phyloP scores from a whole-genome alignment of 2,329 filamentous ascomycete genomes.

The Hortaea sp. region DNA sequence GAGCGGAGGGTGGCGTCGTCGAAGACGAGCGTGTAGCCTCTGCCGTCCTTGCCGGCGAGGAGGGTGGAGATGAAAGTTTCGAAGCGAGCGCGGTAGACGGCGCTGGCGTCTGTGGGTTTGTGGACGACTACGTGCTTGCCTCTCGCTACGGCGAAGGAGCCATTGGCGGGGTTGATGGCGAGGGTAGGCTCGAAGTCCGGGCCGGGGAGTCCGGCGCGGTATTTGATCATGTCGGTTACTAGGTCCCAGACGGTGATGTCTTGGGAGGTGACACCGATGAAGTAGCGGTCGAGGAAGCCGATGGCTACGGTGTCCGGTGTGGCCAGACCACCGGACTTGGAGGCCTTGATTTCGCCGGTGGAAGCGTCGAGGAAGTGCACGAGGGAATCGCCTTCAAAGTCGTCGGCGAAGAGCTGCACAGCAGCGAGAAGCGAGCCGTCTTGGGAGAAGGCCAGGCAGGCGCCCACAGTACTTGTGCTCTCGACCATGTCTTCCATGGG shows the following conservation, averaged over 20 bases:
- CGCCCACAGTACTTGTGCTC: constrained; percentile 33
- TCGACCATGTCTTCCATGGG: constrained; percentile 7
- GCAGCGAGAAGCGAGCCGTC: constrained; percentile 77
- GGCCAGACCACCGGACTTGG: constrained; percentile 40
- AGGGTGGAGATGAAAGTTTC: constrained; percentile 49
- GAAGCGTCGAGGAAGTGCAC: constrained; percentile 69
- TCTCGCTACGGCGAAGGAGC: constrained; percentile 31
- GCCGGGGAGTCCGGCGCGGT: constrained; percentile 13
- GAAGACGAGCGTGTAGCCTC: constrained; percentile 68
- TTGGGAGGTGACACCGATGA: constrained; percentile 65
- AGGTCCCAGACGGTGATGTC: constrained; percentile 74
- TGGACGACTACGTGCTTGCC: constrained; percentile 48
- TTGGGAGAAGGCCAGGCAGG: constrained; percentile 66
- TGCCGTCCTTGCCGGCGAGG: constrained; percentile 51
- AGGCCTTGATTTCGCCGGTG: constrained; percentile 55
- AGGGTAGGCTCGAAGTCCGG: constrained; percentile 31
- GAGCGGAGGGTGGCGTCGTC: constrained; percentile 60
- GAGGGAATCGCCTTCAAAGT: constrained; percentile 45
- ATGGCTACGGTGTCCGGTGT: constrained; percentile 42
- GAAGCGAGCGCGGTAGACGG: constrained; percentile 39
- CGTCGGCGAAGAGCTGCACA: constrained; percentile 24
- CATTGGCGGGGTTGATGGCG: constrained; percentile 53
- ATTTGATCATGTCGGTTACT: constrained; percentile 59
- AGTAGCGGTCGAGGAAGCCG: constrained; percentile 59
- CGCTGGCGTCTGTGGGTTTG: constrained; percentile 47